These are phyloP conservation scores for Trichosporon inkin DNA, from an alignment of 1,284 basidiomycete genomes.

Conservation along the genomic window DNA sequence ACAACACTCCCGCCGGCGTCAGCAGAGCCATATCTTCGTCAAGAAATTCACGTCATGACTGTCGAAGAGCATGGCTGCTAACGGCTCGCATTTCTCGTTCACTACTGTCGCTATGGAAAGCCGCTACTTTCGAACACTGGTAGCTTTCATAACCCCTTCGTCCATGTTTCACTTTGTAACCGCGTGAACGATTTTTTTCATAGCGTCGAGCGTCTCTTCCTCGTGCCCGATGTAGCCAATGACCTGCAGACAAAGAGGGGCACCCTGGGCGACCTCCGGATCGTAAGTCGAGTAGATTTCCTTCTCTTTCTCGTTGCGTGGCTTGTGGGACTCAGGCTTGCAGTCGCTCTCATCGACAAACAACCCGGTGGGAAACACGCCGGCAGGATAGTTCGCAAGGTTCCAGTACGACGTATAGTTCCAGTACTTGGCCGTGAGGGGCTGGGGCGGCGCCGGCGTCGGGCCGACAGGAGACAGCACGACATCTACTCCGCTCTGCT, in stretches of 20 bases:
- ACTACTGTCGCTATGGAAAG: too few relatives aligned
- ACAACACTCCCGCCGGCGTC: too few relatives aligned
- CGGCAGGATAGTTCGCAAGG: conserved; percentile 62
- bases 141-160: background rate
- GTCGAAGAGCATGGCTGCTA: too few relatives aligned
- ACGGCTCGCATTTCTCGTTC: too few relatives aligned
- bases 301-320: conserved; percentile 50
- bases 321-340: conserved; percentile 50
- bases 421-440: conserved; percentile 43
- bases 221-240: conserved; percentile 19
- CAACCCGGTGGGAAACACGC: conserved; percentile 63
- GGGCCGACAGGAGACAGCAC: conserved; percentile 41
- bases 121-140: too few relatives aligned
- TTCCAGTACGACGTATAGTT: conserved; percentile 65
- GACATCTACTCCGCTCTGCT: conserved; percentile 34
- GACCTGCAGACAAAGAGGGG: conserved; percentile 20
- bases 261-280: conserved; percentile 9
- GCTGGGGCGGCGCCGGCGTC: conserved; percentile 38
- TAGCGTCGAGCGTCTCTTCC: conserved; percentile 15
- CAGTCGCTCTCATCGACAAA: conserved; percentile 55
- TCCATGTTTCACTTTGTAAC: background rate
- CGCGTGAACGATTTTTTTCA: conserved; percentile 10
- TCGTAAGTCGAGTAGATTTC: conserved; percentile 31
- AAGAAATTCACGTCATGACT: too few relatives aligned
- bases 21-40: too few relatives aligned